These are phyloP conservation scores for Bonia amplexicaulis DNA, from an alignment of 176 grass and related monocot genomes.

Conservation along the genomic window DNA sequence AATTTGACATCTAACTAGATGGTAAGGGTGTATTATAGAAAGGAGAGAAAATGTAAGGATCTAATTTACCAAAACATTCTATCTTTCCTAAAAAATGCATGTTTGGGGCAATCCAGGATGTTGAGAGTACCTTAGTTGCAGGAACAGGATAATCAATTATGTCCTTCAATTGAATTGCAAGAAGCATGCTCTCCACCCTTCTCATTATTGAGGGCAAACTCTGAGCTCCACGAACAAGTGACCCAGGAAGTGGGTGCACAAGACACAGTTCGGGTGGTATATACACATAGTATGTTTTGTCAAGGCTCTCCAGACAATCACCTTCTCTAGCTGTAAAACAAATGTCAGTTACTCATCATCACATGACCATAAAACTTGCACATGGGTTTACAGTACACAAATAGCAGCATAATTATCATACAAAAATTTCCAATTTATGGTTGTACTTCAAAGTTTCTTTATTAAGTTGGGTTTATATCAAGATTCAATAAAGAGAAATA, in stretches of 20 bases:
- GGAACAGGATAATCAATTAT: conserved; percentile 87
- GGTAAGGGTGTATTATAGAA: not conserved
- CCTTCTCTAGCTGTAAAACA: conserved; percentile 57
- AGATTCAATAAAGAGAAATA: not conserved
- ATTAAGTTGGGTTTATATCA: conserved; percentile 1
- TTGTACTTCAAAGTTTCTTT: not conserved
- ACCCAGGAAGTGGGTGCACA: conserved; percentile 88
- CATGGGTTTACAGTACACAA: not conserved
- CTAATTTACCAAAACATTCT: not conserved
- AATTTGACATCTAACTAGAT: conserved; percentile 15
- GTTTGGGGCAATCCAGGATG: not conserved
- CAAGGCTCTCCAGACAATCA: conserved; percentile 72
- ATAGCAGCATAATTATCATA: conserved; percentile 24
- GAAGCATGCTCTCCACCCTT: conserved; percentile 97
- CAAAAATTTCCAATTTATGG: not conserved
- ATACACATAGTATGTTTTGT: conserved; percentile 99
- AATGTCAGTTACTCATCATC: not conserved
- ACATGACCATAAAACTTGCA: not conserved
- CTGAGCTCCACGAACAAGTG: conserved; percentile 86
- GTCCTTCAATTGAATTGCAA: conserved; percentile 95
- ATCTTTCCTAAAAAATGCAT: not conserved
- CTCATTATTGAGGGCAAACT: conserved; percentile 97
- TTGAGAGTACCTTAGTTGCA: conserved; percentile 55
- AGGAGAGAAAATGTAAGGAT: not conserved
- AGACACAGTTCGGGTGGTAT: conserved; percentile 92